Evolutionary conservation across 2,329 filamentous ascomycete genomes (phyloP).

Genomic region (Cadophora gregata): DNA sequence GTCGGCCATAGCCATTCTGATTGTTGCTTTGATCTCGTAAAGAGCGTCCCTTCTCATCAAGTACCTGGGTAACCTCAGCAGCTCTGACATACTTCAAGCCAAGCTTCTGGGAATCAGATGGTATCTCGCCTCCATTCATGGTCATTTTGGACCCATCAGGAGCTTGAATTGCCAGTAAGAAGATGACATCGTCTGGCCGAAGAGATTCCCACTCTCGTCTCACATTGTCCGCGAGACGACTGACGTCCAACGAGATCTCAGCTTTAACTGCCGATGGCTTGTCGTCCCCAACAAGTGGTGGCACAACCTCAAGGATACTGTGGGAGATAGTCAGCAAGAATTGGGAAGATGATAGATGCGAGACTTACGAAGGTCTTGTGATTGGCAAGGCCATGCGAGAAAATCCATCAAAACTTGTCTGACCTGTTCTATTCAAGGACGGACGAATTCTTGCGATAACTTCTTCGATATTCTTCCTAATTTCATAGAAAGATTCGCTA

Average conservation of each 20-base stretch:
- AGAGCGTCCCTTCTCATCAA: slow-evolving; percentile 82
- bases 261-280: slow-evolving; percentile 85
- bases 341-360: slow-evolving; percentile 26
- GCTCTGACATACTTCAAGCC: slow-evolving; percentile 76
- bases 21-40: slow-evolving; percentile 67
- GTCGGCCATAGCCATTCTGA: slow-evolving; percentile 68
- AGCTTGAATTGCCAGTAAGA: slow-evolving; percentile 78
- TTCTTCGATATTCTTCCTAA: slow-evolving; percentile 88
- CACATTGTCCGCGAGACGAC: slow-evolving; percentile 75
- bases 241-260: slow-evolving; percentile 85
- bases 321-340: slow-evolving; percentile 28
- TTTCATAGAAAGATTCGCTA: slow-evolving; percentile 90
- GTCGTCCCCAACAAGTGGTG: slow-evolving; percentile 80
- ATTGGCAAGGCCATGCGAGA: slow-evolving; percentile 93
- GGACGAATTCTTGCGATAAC: slow-evolving; percentile 81
- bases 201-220: slow-evolving; percentile 90
- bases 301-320: slow-evolving; percentile 81
- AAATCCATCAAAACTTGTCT: slow-evolving; percentile 78
- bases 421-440: slow-evolving; percentile 65
- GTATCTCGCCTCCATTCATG: slow-evolving; percentile 58
- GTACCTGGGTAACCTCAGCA: slow-evolving; percentile 83
- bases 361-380: slow-evolving; percentile 68
- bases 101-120: slow-evolving; percentile 62
- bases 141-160: slow-evolving; percentile 54
- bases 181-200: slow-evolving; percentile 86